These are phyloP conservation scores for Botrytis porri DNA, from an alignment of 2,329 filamentous ascomycete genomes.

Conservation along the genomic window DNA sequence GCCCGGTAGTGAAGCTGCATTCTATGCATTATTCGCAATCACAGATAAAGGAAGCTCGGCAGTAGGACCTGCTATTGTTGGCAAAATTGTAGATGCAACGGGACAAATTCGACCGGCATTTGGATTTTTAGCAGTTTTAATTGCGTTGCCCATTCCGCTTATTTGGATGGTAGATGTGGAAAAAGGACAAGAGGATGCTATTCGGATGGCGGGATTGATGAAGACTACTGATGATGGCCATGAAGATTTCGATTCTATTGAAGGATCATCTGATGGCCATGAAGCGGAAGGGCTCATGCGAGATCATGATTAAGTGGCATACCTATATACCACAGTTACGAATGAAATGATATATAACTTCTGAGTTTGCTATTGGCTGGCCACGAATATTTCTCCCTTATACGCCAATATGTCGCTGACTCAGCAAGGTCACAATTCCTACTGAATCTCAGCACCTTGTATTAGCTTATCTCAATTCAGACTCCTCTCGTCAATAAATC, in stretches of 20 bases:
- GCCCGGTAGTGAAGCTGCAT: slow-evolving; percentile 89
- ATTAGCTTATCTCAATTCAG: too few species aligned
- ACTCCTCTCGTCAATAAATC: too few species aligned
- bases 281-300: slow-evolving; percentile 19
- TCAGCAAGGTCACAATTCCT: not conserved
- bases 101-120: slow-evolving; percentile 84
- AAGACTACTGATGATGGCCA: slow-evolving; percentile 42
- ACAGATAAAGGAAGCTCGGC: slow-evolving; percentile 95
- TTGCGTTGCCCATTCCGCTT: slow-evolving; percentile 78
- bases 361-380: not conserved
- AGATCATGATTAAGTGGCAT: slow-evolving; percentile 12
- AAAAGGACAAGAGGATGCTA: slow-evolving; percentile 67
- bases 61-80: slow-evolving; percentile 92
- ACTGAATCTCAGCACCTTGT: not conserved
- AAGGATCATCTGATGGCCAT: slow-evolving; percentile 13
- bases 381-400: not conserved
- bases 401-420: not conserved
- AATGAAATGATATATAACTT: not conserved
- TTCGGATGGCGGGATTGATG: slow-evolving; percentile 59
- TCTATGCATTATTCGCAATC: slow-evolving; percentile 66
- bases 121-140: slow-evolving; percentile 83
- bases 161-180: slow-evolving; percentile 85
- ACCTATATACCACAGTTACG: not conserved
- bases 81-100: slow-evolving; percentile 80
- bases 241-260: slow-evolving; percentile 15